These are phyloP conservation scores for Oehlia diaphana DNA, from an alignment of 192 early-diverging fungal genomes.

Conservation along the genomic window DNA sequence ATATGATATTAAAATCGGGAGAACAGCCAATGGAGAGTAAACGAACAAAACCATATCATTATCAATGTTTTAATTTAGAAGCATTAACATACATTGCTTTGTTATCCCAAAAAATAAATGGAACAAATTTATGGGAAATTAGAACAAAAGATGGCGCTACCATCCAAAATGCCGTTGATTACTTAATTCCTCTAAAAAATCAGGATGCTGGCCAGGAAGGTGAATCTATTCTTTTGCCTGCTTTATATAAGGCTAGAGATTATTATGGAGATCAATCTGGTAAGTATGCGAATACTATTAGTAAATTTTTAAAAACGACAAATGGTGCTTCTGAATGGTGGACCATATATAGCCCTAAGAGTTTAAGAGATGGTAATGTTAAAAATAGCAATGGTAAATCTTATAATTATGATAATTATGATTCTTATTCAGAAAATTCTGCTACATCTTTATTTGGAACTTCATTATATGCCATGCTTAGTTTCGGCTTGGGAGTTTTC, in stretches of 20 bases:
- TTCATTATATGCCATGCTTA: background rate
- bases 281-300: background rate
- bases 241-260: constrained; percentile 1
- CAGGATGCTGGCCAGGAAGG: background rate
- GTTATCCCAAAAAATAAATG: background rate
- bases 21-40: constrained; percentile 38
- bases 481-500: background rate
- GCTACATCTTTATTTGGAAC: background rate
- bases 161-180: constrained; percentile 3
- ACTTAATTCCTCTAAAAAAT: background rate
- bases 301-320: background rate
- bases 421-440: too few species aligned
- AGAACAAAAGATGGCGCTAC: background rate
- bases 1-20: constrained; percentile 31
- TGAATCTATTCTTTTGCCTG: too few species aligned
- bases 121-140: constrained; percentile 9
- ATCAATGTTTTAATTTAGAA: constrained; percentile 40
- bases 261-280: constrained; percentile 15
- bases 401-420: too few species aligned
- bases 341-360: background rate
- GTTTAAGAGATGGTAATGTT: background rate
- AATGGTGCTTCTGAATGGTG: too few species aligned
- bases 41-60: constrained; percentile 39
- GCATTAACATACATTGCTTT: constrained; percentile 23
- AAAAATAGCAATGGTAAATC: background rate